Evolutionary conservation across 352 stramenopile species (phyloP).

Genomic region (Elongisporangium prolatum): DNA sequence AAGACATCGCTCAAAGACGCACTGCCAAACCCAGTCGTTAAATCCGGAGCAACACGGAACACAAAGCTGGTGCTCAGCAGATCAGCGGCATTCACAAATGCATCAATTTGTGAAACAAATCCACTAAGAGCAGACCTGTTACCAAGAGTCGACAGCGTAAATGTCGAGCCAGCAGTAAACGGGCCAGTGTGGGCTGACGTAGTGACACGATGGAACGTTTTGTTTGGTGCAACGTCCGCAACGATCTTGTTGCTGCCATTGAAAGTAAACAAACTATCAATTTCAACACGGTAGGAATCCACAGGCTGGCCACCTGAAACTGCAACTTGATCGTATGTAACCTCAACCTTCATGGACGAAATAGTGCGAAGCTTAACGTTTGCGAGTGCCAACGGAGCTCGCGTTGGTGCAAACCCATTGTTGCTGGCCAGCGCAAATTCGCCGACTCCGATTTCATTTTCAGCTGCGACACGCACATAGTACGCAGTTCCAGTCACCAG

Average conservation of each 20-base stretch:
- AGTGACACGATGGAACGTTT: conserved; percentile 57
- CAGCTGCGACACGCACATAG: conserved; percentile 74
- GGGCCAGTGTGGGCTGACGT: conserved; percentile 62
- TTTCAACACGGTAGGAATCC: conserved; percentile 54
- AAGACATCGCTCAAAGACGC: conserved; percentile 31
- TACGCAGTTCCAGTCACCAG: conserved; percentile 60
- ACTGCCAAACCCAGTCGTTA: conserved; percentile 23
- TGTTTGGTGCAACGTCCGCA: conserved; percentile 22
- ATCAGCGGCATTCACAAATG: conserved; percentile 32
- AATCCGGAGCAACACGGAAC: conserved; percentile 36
- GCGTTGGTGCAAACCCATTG: conserved; percentile 35
- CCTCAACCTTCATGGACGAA: conserved; percentile 31
- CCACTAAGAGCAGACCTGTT: conserved; percentile 37
- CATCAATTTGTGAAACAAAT: conserved; percentile 40
- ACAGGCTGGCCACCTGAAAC: conserved; percentile 50
- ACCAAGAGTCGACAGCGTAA: conserved; percentile 54
- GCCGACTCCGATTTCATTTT: conserved; percentile 80
- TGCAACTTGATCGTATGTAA: conserved; percentile 60
- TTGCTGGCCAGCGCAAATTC: conserved; percentile 38
- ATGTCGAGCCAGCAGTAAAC: conserved; percentile 54
- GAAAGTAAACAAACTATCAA: conserved; percentile 30
- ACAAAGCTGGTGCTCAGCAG: conserved; percentile 38
- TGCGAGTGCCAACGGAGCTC: conserved; percentile 36
- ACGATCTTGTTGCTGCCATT: conserved; percentile 14
- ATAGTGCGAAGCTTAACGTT: conserved; percentile 36